Base-by-base conservation (phyloP, 2,329 filamentous ascomycete species). In the Mycocentrospora acerina region DNA sequence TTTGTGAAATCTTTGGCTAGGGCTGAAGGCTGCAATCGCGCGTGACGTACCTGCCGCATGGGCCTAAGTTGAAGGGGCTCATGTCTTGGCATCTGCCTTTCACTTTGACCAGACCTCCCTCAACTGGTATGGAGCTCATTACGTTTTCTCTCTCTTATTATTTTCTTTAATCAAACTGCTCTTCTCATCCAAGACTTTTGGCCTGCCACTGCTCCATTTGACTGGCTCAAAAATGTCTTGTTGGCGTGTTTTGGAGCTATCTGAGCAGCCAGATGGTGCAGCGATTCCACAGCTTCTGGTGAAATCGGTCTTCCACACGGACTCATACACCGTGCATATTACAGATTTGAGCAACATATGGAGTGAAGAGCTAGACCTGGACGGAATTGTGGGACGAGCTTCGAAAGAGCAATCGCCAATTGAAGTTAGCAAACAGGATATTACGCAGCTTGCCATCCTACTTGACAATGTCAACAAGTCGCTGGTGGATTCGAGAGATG, bases 291-390 rank as follows among this genome's bases (percentile, higher is more conserved):
- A 76, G 25, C 73, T 90, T 7, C 72, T 90, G 24, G 72, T 86
- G 29, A 85, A 85, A 44, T 71, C 78, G 14, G 57, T 65, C 18
- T 81, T 85, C 55, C 69, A 69, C 4, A 35, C 70, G 12, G 66
- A 74, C 31, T 76, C 80, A 9, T 90, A 90, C 68, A 75, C 70
- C 2, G 62, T 90, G 18, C 75, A 80, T 41, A 60, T 91, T 26
- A 88, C 85, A 2, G 87, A 91, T 59, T 73, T 90, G 42, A 82
- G 78, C 58, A 78, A 82, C 49, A 71, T 90, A n/a, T 93, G 87
- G 87, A 68, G 71, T 17, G 86, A 90, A 66, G 73, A 64, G 7
- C 68, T 90, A 15, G 76, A 81, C 39, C 72, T 80, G 15, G 73
- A 71, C n/a, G 74, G 71, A 9, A 85, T 91, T 40, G 75, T 82